These are phyloP conservation scores for Candolleomyces aberdarensis DNA, from an alignment of 768 basidiomycete species.

Conservation along the genomic window DNA sequence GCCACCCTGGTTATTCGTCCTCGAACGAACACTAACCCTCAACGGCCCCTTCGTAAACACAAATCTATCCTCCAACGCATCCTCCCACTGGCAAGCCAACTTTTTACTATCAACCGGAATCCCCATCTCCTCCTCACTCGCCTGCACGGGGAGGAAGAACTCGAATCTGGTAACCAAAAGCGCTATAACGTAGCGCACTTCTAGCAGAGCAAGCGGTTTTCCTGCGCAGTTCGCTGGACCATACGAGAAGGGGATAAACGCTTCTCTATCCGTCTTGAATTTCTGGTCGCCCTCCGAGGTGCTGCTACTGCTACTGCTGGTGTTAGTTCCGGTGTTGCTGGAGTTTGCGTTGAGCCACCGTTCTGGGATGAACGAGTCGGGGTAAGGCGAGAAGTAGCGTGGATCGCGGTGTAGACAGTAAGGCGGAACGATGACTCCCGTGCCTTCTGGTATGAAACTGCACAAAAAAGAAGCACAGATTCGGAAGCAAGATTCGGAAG, in stretches of 20 bases:
- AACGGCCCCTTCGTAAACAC: constrained; percentile 9
- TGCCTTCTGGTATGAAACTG: constrained; percentile 40
- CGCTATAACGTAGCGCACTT: constrained; percentile 23
- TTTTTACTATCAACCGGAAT: background rate
- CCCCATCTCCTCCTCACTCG: background rate
- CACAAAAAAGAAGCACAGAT: background rate
- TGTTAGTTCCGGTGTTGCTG: too few relatives aligned
- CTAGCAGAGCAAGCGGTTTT: constrained; percentile 30
- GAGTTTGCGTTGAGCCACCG: constrained; percentile 26
- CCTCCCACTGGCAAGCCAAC: background rate
- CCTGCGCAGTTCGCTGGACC: constrained; percentile 56
- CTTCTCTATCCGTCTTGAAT: constrained; percentile 5
- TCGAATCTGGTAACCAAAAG: constrained; percentile 1
- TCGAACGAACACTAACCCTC: background rate
- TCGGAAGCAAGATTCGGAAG: background rate
- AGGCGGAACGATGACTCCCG: constrained; percentile 32
- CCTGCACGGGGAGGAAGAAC: constrained; percentile 2
- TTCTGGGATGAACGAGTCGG: constrained; percentile 36
- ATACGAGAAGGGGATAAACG: constrained; percentile 32
- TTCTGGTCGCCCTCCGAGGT: background rate
- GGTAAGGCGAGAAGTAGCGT: constrained; percentile 35
- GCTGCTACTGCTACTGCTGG: too few relatives aligned
- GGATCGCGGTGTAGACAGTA: constrained; percentile 36
- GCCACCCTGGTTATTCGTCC: too few relatives aligned
- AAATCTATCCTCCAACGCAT: constrained; percentile 9